A percentile compares a stretch with the other conserved stretches of the same genome.
phyloP scores from a whole-genome alignment of 2,329 filamentous ascomycete genomes.

The Metarhizium humberi region DNA sequence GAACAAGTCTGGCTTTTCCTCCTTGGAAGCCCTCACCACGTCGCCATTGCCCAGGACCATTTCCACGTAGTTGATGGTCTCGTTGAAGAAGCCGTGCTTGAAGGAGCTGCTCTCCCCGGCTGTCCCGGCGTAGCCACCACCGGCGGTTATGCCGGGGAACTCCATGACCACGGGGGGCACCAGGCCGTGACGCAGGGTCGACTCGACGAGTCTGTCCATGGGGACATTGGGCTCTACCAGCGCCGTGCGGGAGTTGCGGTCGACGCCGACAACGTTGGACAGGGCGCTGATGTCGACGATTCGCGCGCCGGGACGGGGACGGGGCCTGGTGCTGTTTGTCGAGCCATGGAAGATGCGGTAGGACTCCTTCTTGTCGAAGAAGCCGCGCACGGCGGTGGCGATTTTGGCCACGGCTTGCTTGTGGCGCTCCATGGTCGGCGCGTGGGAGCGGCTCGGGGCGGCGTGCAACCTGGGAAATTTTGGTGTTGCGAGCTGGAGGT shows the following conservation, averaged over 20 bases:
- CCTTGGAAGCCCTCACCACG: conserved; percentile 42
- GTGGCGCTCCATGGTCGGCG: conserved; percentile 38
- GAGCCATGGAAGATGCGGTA: conserved; percentile 72
- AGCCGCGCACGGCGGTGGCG: conserved; percentile 35
- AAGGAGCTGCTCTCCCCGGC: conserved; percentile 64
- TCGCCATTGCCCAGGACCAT: conserved; percentile 61
- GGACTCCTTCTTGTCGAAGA: conserved; percentile 40
- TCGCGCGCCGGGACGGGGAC: conserved; percentile 19
- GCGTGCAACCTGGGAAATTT: background rate
- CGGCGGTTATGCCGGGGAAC: conserved; percentile 66
- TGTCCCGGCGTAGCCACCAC: conserved; percentile 62
- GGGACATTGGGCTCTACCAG: conserved; percentile 68
- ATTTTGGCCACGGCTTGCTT: conserved; percentile 37
- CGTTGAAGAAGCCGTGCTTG: conserved; percentile 62
- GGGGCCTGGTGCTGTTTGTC: conserved; percentile 62
- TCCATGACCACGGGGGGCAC: conserved; percentile 68
- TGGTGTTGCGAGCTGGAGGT: background rate
- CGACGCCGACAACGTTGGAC: conserved; percentile 53
- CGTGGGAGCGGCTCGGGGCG: background rate
- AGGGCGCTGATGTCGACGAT: conserved; percentile 57
- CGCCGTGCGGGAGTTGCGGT: conserved; percentile 44
- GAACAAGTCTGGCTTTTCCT: conserved; percentile 47
- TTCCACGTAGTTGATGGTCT: conserved; percentile 53
- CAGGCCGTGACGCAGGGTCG: conserved; percentile 54
- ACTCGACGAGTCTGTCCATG: conserved; percentile 61